phyloP scores from a whole-genome alignment of 2,329 filamentous ascomycete genomes.

The Scedosporium apiospermum region DNA sequence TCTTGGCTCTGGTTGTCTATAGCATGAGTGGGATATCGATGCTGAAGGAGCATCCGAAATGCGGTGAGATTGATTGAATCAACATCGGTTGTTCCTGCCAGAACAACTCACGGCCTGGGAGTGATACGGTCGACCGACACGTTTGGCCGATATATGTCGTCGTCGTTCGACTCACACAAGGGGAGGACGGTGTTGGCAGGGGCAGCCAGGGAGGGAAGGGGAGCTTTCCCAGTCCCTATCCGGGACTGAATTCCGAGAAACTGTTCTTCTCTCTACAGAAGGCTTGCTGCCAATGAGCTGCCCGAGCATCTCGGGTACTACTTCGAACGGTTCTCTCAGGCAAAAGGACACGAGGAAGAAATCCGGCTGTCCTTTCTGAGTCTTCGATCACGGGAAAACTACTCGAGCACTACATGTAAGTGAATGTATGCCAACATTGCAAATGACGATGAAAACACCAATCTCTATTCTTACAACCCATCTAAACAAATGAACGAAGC shows the following conservation, averaged over 20 bases:
- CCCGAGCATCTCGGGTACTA: slow-evolving; percentile 45
- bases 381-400: too few relatives aligned
- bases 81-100: too few relatives aligned
- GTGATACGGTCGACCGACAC: background rate
- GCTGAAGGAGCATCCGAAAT: too few relatives aligned
- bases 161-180: slow-evolving; percentile 37
- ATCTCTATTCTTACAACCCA: slow-evolving; percentile 3
- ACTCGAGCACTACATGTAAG: too few relatives aligned
- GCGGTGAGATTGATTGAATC: too few relatives aligned
- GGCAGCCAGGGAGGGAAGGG: slow-evolving; percentile 25
- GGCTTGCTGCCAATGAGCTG: slow-evolving; percentile 65
- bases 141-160: slow-evolving; percentile 21
- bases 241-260: slow-evolving; percentile 36
- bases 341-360: background rate
- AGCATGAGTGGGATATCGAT: too few relatives aligned
- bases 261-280: slow-evolving; percentile 65
- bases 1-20: too few relatives aligned
- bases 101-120: too few relatives aligned
- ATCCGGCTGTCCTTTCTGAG: too few relatives aligned
- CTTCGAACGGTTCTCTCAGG: background rate
- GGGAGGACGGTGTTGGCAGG: slow-evolving; percentile 37
- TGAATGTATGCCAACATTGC: too few relatives aligned
- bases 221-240: slow-evolving; percentile 26
- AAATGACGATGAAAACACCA: background rate
- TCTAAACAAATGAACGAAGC: slow-evolving; percentile 2